Evolutionary conservation across 305 asterid genomes (phyloP).

Genomic region (Vinca major): DNA sequence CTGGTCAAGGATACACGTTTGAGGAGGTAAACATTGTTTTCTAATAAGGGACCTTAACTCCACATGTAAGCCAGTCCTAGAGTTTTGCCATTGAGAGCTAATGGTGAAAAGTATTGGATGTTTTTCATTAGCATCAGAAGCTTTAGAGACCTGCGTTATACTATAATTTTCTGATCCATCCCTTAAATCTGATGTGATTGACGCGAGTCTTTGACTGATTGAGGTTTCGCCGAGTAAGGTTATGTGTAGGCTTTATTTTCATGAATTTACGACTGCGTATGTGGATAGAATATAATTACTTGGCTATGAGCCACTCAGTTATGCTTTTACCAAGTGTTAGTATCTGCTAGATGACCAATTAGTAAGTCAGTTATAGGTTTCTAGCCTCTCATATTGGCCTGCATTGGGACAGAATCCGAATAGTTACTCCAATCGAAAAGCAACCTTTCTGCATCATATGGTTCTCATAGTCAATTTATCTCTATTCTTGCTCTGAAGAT

Average conservation of each 20-base stretch:
- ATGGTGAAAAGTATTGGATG: too few relatives aligned
- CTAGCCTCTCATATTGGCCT: not conserved
- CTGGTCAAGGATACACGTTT: conserved; percentile 98
- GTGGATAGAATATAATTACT: not conserved
- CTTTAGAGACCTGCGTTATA: not conserved
- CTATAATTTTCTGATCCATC: not conserved
- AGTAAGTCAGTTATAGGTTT: not conserved
- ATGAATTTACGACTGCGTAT: not conserved
- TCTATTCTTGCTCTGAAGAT: not conserved
- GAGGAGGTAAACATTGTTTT: conserved; percentile 60
- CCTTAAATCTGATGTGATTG: not conserved
- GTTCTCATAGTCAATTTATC: not conserved
- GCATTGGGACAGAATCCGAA: not conserved
- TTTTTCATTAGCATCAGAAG: not conserved
- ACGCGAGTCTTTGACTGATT: too few relatives aligned
- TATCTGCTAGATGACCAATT: not conserved
- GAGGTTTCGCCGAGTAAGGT: not conserved
- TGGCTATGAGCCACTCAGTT: not conserved
- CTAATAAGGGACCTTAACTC: not conserved
- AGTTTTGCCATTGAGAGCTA: not conserved
- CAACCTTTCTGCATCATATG: not conserved
- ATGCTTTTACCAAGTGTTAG: not conserved
- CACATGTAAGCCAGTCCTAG: not conserved
- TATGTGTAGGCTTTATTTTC: not conserved
- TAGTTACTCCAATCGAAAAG: not conserved